Conservation (phyloP, 768 basidiomycete species). For the Leucocoprinus leucothites region DNA sequence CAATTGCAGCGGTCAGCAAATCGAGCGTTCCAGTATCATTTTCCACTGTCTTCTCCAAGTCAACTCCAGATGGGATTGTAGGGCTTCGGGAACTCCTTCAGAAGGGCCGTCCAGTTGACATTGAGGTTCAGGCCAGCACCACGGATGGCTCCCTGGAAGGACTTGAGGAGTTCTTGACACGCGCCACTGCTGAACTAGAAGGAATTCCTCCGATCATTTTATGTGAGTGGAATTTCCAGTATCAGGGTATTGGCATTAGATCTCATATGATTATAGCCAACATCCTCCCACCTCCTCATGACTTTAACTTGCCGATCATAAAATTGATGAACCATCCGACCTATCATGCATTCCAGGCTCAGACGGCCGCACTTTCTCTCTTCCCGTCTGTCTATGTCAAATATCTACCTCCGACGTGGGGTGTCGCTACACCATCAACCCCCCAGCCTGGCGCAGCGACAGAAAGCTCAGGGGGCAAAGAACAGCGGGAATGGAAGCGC, state of each 20-base stretch:
- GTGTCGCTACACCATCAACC: slow-evolving; percentile 51
- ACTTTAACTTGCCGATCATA: slow-evolving; percentile 67
- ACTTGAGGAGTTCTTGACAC: slow-evolving; percentile 70
- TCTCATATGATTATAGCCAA: slow-evolving; percentile 50
- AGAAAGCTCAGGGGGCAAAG: slow-evolving; percentile 40
- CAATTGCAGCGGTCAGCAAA: neutral
- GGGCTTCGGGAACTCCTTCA: slow-evolving; percentile 67
- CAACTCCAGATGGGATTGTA: slow-evolving; percentile 45
- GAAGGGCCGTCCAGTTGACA: slow-evolving; percentile 62
- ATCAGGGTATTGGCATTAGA: neutral
- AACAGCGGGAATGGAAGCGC: slow-evolving; percentile 64
- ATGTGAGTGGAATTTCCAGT: slow-evolving; percentile 39
- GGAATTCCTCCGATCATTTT: slow-evolving; percentile 60
- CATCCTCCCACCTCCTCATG: slow-evolving; percentile 75
- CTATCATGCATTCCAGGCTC: slow-evolving; percentile 71
- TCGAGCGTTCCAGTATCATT: slow-evolving; percentile 44
- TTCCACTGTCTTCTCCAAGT: slow-evolving; percentile 50
- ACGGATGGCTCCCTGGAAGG: slow-evolving; percentile 55
- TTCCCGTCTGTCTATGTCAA: slow-evolving; percentile 71
- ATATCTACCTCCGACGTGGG: slow-evolving; percentile 76
- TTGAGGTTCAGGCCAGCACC: slow-evolving; percentile 60
- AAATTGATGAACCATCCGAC: slow-evolving; percentile 76
- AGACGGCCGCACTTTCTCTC: slow-evolving; percentile 70
- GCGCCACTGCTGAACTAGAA: slow-evolving; percentile 46
- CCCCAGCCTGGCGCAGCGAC: slow-evolving; percentile 33